These are phyloP conservation scores for Pezicula rhizophila DNA, from an alignment of 2,329 filamentous ascomycete genomes.

Conservation along the genomic window DNA sequence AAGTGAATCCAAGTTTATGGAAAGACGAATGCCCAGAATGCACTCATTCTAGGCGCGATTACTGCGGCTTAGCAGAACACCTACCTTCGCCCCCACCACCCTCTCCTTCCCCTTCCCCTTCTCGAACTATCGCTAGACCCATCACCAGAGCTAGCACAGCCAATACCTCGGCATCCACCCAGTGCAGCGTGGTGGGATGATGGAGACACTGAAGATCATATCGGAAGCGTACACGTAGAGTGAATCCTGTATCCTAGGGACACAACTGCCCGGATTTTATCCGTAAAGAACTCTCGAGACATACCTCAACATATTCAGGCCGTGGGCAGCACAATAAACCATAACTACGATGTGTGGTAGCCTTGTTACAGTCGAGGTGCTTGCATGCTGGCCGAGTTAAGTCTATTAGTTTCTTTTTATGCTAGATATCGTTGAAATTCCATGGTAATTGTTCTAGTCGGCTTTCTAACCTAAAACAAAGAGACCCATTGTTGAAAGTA, in stretches of 20 bases:
- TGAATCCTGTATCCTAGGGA: not conserved
- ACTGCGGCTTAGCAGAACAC: not conserved
- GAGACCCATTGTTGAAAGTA: too few relatives aligned
- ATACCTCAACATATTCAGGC: not conserved
- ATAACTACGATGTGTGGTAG: too few relatives aligned
- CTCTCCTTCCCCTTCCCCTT: not conserved
- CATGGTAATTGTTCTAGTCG: too few relatives aligned
- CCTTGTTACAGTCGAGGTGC: too few relatives aligned
- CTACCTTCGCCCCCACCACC: not conserved
- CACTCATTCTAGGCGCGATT: slow-evolving; percentile 2
- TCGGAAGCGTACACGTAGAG: not conserved
- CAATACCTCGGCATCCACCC: not conserved
- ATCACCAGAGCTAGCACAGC: not conserved
- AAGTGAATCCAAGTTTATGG: slow-evolving; percentile 7
- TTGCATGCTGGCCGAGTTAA: too few relatives aligned
- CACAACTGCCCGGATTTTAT: slow-evolving; percentile 2
- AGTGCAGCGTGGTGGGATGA: not conserved
- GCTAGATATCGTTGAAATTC: too few relatives aligned
- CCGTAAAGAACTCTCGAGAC: not conserved
- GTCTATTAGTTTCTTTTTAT: too few relatives aligned
- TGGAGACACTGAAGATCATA: slow-evolving; percentile 2
- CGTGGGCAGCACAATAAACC: not conserved
- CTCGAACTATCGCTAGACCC: not conserved
- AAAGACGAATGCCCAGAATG: slow-evolving; percentile 13
- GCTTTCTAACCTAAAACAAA: too few relatives aligned